Base-by-base conservation (phyloP, 345 rosid genomes). In the Arabis alpina region DNA sequence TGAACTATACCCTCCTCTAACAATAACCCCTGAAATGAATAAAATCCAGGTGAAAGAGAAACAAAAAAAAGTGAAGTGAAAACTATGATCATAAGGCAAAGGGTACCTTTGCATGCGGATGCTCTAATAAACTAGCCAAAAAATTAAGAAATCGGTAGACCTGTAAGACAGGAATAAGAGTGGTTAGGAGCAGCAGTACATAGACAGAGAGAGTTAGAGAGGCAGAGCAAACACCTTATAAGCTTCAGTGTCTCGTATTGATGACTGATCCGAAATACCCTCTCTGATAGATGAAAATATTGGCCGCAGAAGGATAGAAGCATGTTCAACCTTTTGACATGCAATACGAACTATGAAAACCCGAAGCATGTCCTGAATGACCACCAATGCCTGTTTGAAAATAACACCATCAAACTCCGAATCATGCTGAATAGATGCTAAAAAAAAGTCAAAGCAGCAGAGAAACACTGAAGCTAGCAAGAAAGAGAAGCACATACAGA, bases 321-420 rank as follows among this genome's bases (percentile, higher is more conserved):
- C 98, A 80, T 82, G 82, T 75, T 83, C 93, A 74, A 74, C 75
- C 64, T 84, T 91, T 81, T 84, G 93, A 82, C 77, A 80, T 76
- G 95, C 92, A 71, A 89, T 60, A 25, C 96, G 98, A 75, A 88
- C 70, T 48, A 94, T 82, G 81, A 94, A 92, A 77, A 94, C 90
- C 68, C 96, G 84, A 77, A 94, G 91, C 95, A 94, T 91, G 80
- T 91, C 98, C 81, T 85, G 93, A 73, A 91, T 84, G 76, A 94
- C 98, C 55, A 79, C 88, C 82, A 89, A 78, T 39, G 87, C 84
- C 99, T 94, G 87, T 63, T 61, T 59, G 72, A 61, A 67, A 59
- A 34, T 42, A 45, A 60, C 60, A 75, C 44, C 57, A 66, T 54
- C 54, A 49, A 58, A 42, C 41, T 49, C 16, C 43, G 66, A 53